Conservation (phyloP, 805 yeast genomes). For the Starmerella geochares region DNA sequence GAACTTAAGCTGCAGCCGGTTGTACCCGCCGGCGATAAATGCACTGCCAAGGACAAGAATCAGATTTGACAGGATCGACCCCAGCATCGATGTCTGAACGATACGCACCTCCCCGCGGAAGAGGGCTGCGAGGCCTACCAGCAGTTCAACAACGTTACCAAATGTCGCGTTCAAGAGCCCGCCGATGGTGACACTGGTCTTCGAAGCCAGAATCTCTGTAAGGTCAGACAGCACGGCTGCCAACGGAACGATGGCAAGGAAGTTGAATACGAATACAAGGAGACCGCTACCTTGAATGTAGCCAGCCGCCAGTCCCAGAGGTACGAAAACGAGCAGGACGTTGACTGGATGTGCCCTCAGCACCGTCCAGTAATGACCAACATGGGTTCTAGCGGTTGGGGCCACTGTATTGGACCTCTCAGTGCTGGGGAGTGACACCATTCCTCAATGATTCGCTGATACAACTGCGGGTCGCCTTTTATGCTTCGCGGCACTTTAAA, state of each 20-base stretch:
- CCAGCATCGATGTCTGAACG: conserved; percentile 96
- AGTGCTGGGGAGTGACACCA: conserved; percentile 1
- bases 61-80: conserved; percentile 80
- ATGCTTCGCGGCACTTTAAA: no score
- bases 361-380: conserved; percentile 13
- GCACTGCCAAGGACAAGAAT: conserved; percentile 88
- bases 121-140: conserved; percentile 85
- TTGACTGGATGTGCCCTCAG: conserved; percentile 40
- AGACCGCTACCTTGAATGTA: conserved; percentile 45
- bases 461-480: no score
- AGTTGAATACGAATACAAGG: conserved; percentile 60
- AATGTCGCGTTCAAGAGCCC: conserved; percentile 93
- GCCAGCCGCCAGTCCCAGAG: conserved; percentile 75
- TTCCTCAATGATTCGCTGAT: neutral
- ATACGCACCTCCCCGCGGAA: conserved; percentile 77
- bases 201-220: conserved; percentile 81
- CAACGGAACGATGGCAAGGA: conserved; percentile 85
- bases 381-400: neutral
- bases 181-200: conserved; percentile 88
- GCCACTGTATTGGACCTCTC: neutral
- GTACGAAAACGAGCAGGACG: conserved; percentile 67
- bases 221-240: conserved; percentile 86
- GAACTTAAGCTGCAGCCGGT: conserved; percentile 74
- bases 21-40: conserved; percentile 83
- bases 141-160: conserved; percentile 95